A percentile compares a stretch with the other conserved stretches of the same genome.
phyloP scores from a whole-genome alignment of 306 rosid species.

The Pterocarpus santalinus region DNA sequence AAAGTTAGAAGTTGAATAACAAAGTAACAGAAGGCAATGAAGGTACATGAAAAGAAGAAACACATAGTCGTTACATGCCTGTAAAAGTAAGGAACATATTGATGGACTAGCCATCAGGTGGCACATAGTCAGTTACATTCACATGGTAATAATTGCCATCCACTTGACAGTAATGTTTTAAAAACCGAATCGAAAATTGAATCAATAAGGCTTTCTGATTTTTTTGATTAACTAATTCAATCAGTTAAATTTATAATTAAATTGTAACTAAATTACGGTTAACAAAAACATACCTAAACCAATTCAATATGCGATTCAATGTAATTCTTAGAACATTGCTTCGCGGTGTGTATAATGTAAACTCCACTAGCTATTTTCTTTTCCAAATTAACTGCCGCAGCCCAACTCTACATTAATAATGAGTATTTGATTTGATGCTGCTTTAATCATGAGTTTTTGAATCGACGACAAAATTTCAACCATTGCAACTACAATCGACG shows the following conservation, averaged over 20 bases:
- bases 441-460: not conserved
- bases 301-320: not conserved
- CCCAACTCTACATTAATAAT: conserved; percentile 34
- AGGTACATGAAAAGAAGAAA: conserved; percentile 15
- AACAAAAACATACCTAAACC: no score
- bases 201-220: no score
- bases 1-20: conserved; percentile 27
- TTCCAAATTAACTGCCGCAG: not conserved
- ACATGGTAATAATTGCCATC: conserved; percentile 52
- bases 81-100: conserved; percentile 41
- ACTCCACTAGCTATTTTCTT: conserved; percentile 38
- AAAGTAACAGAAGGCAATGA: conserved; percentile 18
- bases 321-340: not conserved
- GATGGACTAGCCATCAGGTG: conserved; percentile 45
- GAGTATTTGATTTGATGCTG: not conserved
- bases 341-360: not conserved
- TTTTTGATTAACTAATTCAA: no score
- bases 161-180: conserved; percentile 25
- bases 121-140: conserved; percentile 33
- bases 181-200: not conserved
- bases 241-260: no score
- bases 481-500: conserved; percentile 1
- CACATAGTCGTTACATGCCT: not conserved
- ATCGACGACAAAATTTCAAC: not conserved
- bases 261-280: no score